Conservation (phyloP, 1,284 basidiomycete species). For the Marasmius fiardii region DNA sequence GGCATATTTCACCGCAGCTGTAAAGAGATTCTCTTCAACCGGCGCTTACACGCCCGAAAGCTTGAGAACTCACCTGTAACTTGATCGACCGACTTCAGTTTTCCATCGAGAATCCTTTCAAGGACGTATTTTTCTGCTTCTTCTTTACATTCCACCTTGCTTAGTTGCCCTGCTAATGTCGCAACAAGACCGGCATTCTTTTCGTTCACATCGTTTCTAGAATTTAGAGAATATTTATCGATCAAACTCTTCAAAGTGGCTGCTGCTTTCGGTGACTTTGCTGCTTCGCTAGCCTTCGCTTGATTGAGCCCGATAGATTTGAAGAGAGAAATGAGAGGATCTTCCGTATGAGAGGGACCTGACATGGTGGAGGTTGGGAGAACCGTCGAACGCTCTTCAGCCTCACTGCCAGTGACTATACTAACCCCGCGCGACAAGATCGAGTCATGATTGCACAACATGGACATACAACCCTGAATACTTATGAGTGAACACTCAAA, state of each 20-base stretch:
- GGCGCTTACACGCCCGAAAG: not conserved
- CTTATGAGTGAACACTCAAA: too few relatives aligned
- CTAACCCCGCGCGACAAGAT: not conserved
- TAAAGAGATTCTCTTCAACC: not conserved
- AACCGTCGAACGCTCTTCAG: not conserved
- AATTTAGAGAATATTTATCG: slow-evolving; percentile 50
- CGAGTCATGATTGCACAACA: not conserved
- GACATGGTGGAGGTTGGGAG: slow-evolving; percentile 4
- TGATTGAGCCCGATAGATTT: slow-evolving; percentile 77
- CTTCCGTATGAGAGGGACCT: slow-evolving; percentile 13
- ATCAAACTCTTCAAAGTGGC: slow-evolving; percentile 71
- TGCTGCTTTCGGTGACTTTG: slow-evolving; percentile 77
- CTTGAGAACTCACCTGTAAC: slow-evolving; percentile 58
- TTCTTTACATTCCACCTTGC: slow-evolving; percentile 48
- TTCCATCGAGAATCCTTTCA: slow-evolving; percentile 65
- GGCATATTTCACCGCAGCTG: slow-evolving; percentile 81
- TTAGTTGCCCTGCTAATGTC: slow-evolving; percentile 63
- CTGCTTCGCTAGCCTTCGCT: slow-evolving; percentile 81
- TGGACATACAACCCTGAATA: too few relatives aligned
- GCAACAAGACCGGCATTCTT: slow-evolving; percentile 78
- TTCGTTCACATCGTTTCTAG: slow-evolving; percentile 57
- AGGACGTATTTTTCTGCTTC: slow-evolving; percentile 69
- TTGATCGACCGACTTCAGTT: slow-evolving; percentile 84
- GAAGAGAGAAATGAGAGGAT: slow-evolving; percentile 64
- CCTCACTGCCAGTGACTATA: not conserved